phyloP scores from a whole-genome alignment of 2,329 filamentous ascomycete species.

The Scedosporium apiospermum region DNA sequence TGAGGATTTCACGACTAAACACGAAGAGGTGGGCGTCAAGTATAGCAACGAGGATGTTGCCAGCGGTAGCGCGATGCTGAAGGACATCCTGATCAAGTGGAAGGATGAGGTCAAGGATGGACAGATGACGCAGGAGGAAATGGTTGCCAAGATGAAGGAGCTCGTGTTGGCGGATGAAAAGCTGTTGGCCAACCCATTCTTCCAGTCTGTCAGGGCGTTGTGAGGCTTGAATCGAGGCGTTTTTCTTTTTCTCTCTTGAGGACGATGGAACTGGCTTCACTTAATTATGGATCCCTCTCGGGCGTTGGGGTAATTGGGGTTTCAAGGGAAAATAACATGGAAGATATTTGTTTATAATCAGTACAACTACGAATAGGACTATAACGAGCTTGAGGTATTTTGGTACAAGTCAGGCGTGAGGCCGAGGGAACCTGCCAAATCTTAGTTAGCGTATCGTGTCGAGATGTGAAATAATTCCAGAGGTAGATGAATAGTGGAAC shows the following conservation, averaged over 20 bases:
- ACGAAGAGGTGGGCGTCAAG: constrained; percentile 48
- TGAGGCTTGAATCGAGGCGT: constrained; percentile 15
- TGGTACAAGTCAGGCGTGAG: background rate
- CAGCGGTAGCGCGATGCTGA: constrained; percentile 75
- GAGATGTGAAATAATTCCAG: background rate
- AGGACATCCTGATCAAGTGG: constrained; percentile 76
- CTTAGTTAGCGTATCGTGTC: background rate
- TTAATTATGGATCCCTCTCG: background rate
- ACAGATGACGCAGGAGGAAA: constrained; percentile 60
- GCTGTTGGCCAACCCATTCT: constrained; percentile 57
- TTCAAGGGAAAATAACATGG: background rate
- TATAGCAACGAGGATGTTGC: constrained; percentile 83
- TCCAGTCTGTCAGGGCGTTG: constrained; percentile 52
- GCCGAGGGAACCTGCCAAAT: background rate
- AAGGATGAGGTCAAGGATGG: constrained; percentile 61
- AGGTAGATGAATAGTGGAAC: background rate
- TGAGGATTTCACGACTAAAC: constrained; percentile 84
- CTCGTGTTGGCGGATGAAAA: constrained; percentile 66
- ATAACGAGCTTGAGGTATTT: background rate
- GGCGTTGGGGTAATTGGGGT: background rate
- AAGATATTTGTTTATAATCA: background rate
- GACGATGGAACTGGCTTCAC: background rate
- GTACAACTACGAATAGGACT: background rate
- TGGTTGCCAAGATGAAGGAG: constrained; percentile 68
- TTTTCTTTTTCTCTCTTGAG: background rate